Evolutionary conservation across 768 basidiomycete genomes (phyloP), one percentile per base, ranked within the genome.

Genomic region (Trichaptum fuscoviolaceum): DNA sequence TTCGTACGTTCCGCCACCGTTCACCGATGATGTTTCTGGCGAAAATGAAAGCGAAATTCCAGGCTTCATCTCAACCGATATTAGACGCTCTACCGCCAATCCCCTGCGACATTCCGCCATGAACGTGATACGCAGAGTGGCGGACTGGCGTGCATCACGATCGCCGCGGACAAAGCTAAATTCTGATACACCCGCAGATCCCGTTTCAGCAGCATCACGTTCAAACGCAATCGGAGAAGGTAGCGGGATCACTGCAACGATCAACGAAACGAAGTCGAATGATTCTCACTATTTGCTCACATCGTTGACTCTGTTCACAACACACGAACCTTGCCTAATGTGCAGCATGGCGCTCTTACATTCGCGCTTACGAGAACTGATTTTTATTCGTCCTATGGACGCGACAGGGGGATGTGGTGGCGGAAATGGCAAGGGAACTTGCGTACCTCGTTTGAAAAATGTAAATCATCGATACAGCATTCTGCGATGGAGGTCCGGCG

Each of bases 301-400:
- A 0, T 87, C 88, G 1, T 83, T 88, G 20, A 87, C 88, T 0
- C 81, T 98, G 26, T 99, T 99, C 79, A 86, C 87, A 64, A 93
- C 94, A 10, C 96, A 99, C 77, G 97, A 99, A 71, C 97, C 97
- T 0, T 99, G 97, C 71, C 84, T 99, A 66, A 95, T 99, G 93
- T 99, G 97, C 75, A 87, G 89, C 71, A 99, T 99, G 97, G 93
- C 95, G 1, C 78, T 99, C 24, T 79, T 97, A 7, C 97, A 99
- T 76, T 95, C 93, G 0, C 86, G 97, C n/a, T 93, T 98, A 65
- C 90, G 91, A 71, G 88, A 95, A 67, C 84, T 99, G 7, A 83
- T 93, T 73, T 87, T 89, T 73, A 73, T 98, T 35, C 73, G 85
- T 26, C 85, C 90, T 0, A 92, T 92, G 87, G 77, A 81, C 0